A percentile compares a stretch with the other conserved stretches of the same genome.
Conservation (phyloP, 2,329 filamentous ascomycete genomes). For the Thyridium curvatum region DNA sequence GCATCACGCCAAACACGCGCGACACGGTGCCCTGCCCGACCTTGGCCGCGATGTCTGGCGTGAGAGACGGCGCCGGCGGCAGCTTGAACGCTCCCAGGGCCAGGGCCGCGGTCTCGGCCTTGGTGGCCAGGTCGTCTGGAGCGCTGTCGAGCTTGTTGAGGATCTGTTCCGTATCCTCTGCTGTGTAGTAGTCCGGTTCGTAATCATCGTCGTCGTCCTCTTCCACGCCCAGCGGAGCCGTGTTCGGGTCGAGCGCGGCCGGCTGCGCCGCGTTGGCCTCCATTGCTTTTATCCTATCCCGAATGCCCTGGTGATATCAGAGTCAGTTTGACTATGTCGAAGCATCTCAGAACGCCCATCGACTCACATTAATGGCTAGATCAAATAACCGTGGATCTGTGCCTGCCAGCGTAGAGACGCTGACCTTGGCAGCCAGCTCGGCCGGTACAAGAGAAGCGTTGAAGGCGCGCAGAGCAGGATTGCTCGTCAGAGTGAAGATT, state of each 20-base stretch:
- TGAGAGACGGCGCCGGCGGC: slow-evolving; percentile 68
- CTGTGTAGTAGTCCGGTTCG: slow-evolving; percentile 76
- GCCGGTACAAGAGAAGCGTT: slow-evolving; percentile 75
- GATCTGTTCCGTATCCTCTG: slow-evolving; percentile 72
- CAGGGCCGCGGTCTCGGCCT: slow-evolving; percentile 45
- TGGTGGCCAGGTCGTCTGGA: slow-evolving; percentile 40
- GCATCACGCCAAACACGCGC: slow-evolving; percentile 74
- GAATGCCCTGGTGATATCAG: slow-evolving; percentile 35
- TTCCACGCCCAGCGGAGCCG: slow-evolving; percentile 56
- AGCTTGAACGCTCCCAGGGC: slow-evolving; percentile 74
- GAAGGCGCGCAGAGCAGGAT: slow-evolving; percentile 68
- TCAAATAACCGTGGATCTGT: slow-evolving; percentile 64
- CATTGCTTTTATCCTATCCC: slow-evolving; percentile 40
- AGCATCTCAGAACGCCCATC: not conserved
- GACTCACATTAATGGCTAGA: slow-evolving; percentile 64
- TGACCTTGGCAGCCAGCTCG: slow-evolving; percentile 71
- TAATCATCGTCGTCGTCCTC: slow-evolving; percentile 83
- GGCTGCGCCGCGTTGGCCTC: slow-evolving; percentile 32
- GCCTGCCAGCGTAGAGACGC: slow-evolving; percentile 69
- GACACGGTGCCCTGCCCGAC: slow-evolving; percentile 69
- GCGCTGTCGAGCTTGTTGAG: slow-evolving; percentile 69
- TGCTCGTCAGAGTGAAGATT: slow-evolving; percentile 78
- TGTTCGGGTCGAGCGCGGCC: slow-evolving; percentile 48
- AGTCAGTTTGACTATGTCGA: slow-evolving; percentile 12
- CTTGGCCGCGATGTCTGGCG: slow-evolving; percentile 63